Evolutionary conservation across 768 basidiomycete species (phyloP).

Genomic region (Boletus subparvulus): DNA sequence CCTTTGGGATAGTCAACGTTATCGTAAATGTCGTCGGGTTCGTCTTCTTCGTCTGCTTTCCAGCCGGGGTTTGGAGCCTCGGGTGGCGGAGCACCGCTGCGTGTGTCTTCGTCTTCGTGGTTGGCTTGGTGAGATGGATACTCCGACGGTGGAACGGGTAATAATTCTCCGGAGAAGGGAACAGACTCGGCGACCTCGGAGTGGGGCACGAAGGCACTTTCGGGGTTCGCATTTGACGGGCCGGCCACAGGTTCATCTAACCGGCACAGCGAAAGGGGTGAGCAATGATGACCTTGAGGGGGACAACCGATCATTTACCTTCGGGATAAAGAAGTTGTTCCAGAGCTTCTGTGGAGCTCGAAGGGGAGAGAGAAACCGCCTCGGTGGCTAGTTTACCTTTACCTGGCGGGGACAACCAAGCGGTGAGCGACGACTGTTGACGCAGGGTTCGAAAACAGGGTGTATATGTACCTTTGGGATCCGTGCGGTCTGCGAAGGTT

Average conservation of each 20-base stretch:
- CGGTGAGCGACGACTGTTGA: background rate
- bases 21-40: background rate
- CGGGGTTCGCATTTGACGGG: background rate
- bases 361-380: background rate
- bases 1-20: slow-evolving; percentile 5
- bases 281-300: background rate
- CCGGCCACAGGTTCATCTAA: slow-evolving; percentile 10
- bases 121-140: background rate
- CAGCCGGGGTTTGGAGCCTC: background rate
- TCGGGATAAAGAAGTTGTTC: slow-evolving; percentile 10
- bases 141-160: background rate
- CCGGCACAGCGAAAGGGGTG: background rate
- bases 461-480: slow-evolving; percentile 7
- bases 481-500: background rate
- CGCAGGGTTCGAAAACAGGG: background rate
- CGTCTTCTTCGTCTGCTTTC: slow-evolving; percentile 4
- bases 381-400: slow-evolving; percentile 3
- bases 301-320: background rate
- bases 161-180: background rate
- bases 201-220: background rate
- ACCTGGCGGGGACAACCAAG: background rate
- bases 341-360: slow-evolving; percentile 8
- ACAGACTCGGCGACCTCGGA: background rate
- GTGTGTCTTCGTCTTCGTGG: background rate
- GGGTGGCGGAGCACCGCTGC: too few species aligned